Evolutionary conservation across 345 rosid genomes (phyloP), one percentile per base, ranked within the genome.

Genomic region (Hypericum perforatum): DNA sequence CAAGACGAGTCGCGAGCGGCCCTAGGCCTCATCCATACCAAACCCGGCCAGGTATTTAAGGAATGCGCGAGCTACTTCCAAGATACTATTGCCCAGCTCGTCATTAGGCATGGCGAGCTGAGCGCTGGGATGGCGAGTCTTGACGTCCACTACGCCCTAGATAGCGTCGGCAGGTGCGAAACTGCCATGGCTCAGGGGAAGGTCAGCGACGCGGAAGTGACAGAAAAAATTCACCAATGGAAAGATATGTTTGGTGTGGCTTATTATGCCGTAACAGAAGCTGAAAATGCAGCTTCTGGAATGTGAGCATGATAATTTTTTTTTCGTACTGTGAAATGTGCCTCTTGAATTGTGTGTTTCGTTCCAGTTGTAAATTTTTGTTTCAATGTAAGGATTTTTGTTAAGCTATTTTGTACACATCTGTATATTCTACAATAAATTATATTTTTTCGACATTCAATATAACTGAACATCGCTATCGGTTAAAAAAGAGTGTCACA

Each of bases 121-220:
- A 40, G 54, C 8, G 64, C 14, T 2, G 60, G 39, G 4, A 47
- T 45, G 7, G 56, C 60, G 0, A 47, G 56, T 42, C 13, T 65
- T n/a, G 70, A 65, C 49, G 60, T 65, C 10, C 59, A 65, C 49
- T 65, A 59, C 36, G 70, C 70, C 2, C 49, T 41, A 5, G 70
- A 65, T 16, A 43, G 49, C 16, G 43, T 22, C n/a, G 11, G 7
- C 5, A 8, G 13, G 6, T 65, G 70, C 16, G 55, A 65, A 37
- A 41, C 22, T 15, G 41, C 49, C 3, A 32, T 65, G 50, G 16
- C 54, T 7, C 9, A 16, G 0, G 51, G 39, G 7, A 42, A 59
- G 11, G 57, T 65, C 53, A 40, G 10, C 10, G 14, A 37, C 10
- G 9, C 3, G 8, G 5, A 47, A 13, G 14, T 54, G 37, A 0